These are phyloP conservation scores for Elaeagnus macrophylla DNA, from an alignment of 306 rosid species.

Conservation along the genomic window DNA sequence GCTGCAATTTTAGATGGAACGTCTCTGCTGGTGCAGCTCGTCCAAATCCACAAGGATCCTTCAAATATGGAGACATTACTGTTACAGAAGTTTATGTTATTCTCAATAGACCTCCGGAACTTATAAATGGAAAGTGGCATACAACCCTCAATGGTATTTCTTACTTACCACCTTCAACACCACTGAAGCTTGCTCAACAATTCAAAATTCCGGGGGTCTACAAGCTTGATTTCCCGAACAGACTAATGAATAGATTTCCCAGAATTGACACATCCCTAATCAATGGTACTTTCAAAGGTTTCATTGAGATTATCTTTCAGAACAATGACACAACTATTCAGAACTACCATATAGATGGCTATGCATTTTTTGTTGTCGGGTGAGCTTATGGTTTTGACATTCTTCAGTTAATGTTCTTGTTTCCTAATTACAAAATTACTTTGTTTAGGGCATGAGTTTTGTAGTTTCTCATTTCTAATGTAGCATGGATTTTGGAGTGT, in stretches of 20 bases:
- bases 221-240: slow-evolving; percentile 76
- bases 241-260: slow-evolving; percentile 57
- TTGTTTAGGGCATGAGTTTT: slow-evolving; percentile 1
- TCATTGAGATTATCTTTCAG: slow-evolving; percentile 81
- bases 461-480: slow-evolving; percentile 28
- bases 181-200: slow-evolving; percentile 60
- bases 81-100: slow-evolving; percentile 63
- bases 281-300: slow-evolving; percentile 62
- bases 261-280: slow-evolving; percentile 68
- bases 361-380: slow-evolving; percentile 78
- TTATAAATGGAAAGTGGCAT: slow-evolving; percentile 65
- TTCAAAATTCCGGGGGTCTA: slow-evolving; percentile 64
- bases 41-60: slow-evolving; percentile 87
- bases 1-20: slow-evolving; percentile 49
- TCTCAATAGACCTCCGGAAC: slow-evolving; percentile 64
- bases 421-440: slow-evolving; percentile 3
- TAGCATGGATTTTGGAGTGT: slow-evolving; percentile 80
- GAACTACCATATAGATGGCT: slow-evolving; percentile 83
- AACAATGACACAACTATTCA: slow-evolving; percentile 73
- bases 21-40: slow-evolving; percentile 84
- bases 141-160: slow-evolving; percentile 81
- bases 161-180: slow-evolving; percentile 72
- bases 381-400: slow-evolving; percentile 33
- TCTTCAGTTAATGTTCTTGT: not conserved
- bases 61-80: slow-evolving; percentile 60